phyloP scores from a whole-genome alignment of 2,329 filamentous ascomycete species.

The Sporothrix phasma region DNA sequence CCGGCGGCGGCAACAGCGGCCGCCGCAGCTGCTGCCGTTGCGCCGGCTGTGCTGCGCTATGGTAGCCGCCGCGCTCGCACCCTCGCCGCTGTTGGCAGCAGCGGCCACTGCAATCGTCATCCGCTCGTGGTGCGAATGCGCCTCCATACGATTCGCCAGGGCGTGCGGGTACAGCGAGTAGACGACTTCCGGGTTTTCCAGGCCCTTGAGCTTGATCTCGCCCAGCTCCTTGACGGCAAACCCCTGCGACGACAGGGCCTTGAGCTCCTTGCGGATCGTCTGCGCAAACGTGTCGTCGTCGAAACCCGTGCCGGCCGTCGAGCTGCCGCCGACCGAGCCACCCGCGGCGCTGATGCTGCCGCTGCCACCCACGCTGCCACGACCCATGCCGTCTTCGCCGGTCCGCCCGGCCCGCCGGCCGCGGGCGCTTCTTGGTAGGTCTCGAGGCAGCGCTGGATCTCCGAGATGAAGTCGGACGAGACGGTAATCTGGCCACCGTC shows the following conservation, averaged over 20 bases:
- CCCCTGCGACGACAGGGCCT: slow-evolving; percentile 77
- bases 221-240: slow-evolving; percentile 94
- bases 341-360: background rate
- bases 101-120: slow-evolving; percentile 23
- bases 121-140: slow-evolving; percentile 47
- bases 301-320: slow-evolving; percentile 39
- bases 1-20: background rate
- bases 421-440: slow-evolving; percentile 73
- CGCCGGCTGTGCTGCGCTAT: background rate
- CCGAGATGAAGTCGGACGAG: slow-evolving; percentile 91
- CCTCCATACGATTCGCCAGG: slow-evolving; percentile 67
- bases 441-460: slow-evolving; percentile 85
- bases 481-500: slow-evolving; percentile 97
- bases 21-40: background rate
- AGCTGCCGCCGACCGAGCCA: background rate
- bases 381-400: background rate
- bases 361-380: background rate
- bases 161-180: slow-evolving; percentile 92
- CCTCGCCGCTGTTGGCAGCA: background rate
- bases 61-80: background rate
- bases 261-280: slow-evolving; percentile 76
- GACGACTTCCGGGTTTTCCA: slow-evolving; percentile 93
- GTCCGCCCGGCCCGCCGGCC: background rate
- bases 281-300: slow-evolving; percentile 65
- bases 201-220: slow-evolving; percentile 87